Evolutionary conservation across 257 asterid species (phyloP).

Genomic region (Solanum ossicruentum): DNA sequence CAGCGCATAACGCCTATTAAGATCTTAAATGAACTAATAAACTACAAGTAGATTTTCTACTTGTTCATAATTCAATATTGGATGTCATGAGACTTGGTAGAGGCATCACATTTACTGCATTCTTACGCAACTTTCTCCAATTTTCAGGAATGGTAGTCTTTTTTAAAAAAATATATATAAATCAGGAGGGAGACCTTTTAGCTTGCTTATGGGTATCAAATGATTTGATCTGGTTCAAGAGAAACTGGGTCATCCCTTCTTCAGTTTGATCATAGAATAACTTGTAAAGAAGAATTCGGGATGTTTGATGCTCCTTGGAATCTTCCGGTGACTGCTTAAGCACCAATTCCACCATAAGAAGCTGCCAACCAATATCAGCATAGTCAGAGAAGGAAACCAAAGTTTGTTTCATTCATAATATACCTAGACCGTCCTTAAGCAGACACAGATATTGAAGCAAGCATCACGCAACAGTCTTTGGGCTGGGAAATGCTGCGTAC

Average conservation of each 20-base stretch:
- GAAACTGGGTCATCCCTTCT: conserved; percentile 85
- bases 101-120: neutral
- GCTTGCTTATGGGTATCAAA: conserved; percentile 80
- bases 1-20: neutral
- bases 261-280: conserved; percentile 97
- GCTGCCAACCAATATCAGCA: conserved; percentile 32
- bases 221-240: conserved; percentile 75
- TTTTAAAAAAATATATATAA: neutral
- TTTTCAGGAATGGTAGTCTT: neutral
- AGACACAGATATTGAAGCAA: neutral
- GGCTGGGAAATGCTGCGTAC: neutral
- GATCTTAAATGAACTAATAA: neutral
- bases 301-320: conserved; percentile 80
- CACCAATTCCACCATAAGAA: conserved; percentile 85
- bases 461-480: neutral
- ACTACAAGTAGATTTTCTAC: neutral
- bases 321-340: conserved; percentile 68
- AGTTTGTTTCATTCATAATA: neutral
- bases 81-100: neutral
- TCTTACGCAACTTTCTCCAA: neutral
- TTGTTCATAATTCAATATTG: neutral
- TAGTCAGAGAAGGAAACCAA: conserved; percentile 18
- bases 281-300: conserved; percentile 90
- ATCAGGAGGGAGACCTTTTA: conserved; percentile 44
- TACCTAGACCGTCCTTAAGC: neutral